Evolutionary conservation across 1,284 basidiomycete genomes (phyloP), one percentile per base, ranked within the genome.

Genomic region (Naganishia albida): DNA sequence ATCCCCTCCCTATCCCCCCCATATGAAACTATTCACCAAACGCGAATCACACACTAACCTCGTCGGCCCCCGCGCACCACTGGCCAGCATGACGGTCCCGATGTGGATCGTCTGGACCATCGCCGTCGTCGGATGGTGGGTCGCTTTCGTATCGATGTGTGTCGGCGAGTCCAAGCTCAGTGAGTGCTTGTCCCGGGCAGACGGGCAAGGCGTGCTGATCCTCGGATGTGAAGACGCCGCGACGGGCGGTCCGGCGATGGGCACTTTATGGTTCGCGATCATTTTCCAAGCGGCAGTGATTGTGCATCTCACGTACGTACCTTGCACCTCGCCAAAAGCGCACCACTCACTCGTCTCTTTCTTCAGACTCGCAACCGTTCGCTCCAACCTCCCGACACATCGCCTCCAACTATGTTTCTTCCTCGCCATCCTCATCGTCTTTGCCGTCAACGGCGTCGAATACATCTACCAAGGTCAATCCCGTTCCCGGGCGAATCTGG

Each of bases 191-290:
- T 28, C 4, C 6, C 13, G 26, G 25, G 25, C 7, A 28, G 26
- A n/a, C n/a, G 44, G 1, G 12, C 3, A 42, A 25, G 53, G 12
- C 10, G 23, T 38, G 53, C 15, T 51, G 60, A 55, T 40, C 30
- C 23, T 20, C 12, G 12, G 69, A 67, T 28, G n/a, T 70, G 64
- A 60, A 42, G 68, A 69, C 34, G 48, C 63, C 2, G 72, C 72
- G 1, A 70, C 70, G 8, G 73, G 72, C 2, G 69, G 68, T 43
- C 74, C 73, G 3, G 53, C 72, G 56, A 89, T 89, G 65, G 88
- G 89, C 54, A 81, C 84, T 0, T 83, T 90, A 55, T 98, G 94
- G 94, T 99, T 97, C 80, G 88, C 86, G 72, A 93, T 95, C 75
- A 95, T 88, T 73, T 56, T 76, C 8, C 74, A 76, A 62, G 69